These are phyloP conservation scores for Polysphondylium violaceum DNA, from an alignment of 78 protist genomes.

Conservation along the genomic window DNA sequence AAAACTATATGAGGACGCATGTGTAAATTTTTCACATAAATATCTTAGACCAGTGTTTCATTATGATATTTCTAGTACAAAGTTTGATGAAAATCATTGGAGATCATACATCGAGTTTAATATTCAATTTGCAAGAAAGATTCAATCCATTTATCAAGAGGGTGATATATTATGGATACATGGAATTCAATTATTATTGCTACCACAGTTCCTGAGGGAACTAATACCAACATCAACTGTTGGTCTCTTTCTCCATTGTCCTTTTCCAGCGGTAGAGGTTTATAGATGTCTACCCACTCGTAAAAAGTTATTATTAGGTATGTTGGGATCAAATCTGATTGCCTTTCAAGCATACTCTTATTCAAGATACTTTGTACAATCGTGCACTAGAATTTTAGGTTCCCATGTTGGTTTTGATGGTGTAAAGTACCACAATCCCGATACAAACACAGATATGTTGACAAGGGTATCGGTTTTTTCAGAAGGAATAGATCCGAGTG, in stretches of 20 bases:
- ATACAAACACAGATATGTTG: not conserved
- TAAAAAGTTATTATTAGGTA: slow-evolving; percentile 57
- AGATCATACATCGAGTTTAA: slow-evolving; percentile 39
- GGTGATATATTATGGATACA: slow-evolving; percentile 75
- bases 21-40: slow-evolving; percentile 15
- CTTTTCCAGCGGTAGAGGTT: slow-evolving; percentile 69
- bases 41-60: slow-evolving; percentile 43
- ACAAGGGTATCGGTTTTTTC: slow-evolving; percentile 51
- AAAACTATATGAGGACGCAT: slow-evolving; percentile 58
- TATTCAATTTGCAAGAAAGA: slow-evolving; percentile 32
- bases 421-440: slow-evolving; percentile 9
- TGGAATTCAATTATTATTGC: slow-evolving; percentile 32
- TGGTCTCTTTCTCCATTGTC: slow-evolving; percentile 45
- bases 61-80: slow-evolving; percentile 40
- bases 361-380: slow-evolving; percentile 54
- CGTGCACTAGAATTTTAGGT: slow-evolving; percentile 74
- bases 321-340: slow-evolving; percentile 76
- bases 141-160: slow-evolving; percentile 18
- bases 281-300: slow-evolving; percentile 58
- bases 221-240: not conserved
- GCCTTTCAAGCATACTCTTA: slow-evolving; percentile 70
- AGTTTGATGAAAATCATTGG: slow-evolving; percentile 53
- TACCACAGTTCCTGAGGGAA: slow-evolving; percentile 34
- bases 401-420: slow-evolving; percentile 47
- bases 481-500: slow-evolving; percentile 68